phyloP scores from a whole-genome alignment of 345 rosid species.

The Gynandropsis gynandra region DNA sequence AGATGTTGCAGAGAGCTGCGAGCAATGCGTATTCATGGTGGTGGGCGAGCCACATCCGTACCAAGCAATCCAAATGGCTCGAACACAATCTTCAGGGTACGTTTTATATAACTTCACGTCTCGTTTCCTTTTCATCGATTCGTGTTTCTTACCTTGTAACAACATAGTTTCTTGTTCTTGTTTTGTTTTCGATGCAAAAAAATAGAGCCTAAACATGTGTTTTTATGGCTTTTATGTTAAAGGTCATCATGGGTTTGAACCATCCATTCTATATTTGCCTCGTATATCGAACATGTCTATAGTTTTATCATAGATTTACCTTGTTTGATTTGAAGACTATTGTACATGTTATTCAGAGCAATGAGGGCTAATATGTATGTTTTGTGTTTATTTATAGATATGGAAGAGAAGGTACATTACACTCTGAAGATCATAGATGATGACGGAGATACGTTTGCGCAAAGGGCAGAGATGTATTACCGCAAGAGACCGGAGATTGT shows the following conservation, averaged over 20 bases:
- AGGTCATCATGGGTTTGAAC: no score
- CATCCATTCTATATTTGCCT: no score
- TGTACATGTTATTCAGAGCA: no score
- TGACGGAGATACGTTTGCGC: slow-evolving; percentile 65
- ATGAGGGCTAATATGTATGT: no score
- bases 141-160: slow-evolving; percentile 3
- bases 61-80: slow-evolving; percentile 86
- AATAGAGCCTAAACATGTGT: background rate
- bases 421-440: slow-evolving; percentile 59
- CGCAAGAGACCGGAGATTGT: slow-evolving; percentile 68
- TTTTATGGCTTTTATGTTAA: background rate
- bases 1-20: slow-evolving; percentile 73
- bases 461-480: slow-evolving; percentile 75
- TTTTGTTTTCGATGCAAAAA: background rate
- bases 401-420: slow-evolving; percentile 54
- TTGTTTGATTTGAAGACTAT: no score
- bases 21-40: slow-evolving; percentile 84
- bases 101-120: no score
- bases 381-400: slow-evolving; percentile 34
- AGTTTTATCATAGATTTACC: no score
- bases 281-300: no score
- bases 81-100: slow-evolving; percentile 69
- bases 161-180: slow-evolving; percentile 11
- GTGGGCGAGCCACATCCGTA: slow-evolving; percentile 90
- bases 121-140: background rate